phyloP scores from a whole-genome alignment of 257 asterid genomes.

The Capsicum chinense region DNA sequence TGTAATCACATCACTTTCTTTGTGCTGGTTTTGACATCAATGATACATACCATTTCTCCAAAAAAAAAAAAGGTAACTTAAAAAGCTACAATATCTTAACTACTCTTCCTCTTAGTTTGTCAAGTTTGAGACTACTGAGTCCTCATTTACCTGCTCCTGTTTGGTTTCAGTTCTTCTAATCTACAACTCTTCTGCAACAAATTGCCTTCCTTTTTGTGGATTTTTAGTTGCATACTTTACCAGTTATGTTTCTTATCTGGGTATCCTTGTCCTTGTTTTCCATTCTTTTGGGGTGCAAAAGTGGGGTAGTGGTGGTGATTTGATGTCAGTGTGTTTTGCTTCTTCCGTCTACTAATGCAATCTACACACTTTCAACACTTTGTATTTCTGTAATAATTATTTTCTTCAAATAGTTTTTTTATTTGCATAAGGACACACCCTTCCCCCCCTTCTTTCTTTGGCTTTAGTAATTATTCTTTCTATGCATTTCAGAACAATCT shows the following conservation, averaged over 20 bases:
- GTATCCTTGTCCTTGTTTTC: background rate
- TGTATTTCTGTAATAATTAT: background rate
- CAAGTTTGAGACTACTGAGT: background rate
- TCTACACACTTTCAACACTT: background rate
- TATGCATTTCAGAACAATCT: conserved; percentile 82
- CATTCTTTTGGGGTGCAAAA: background rate
- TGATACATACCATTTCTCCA: background rate
- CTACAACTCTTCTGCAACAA: background rate
- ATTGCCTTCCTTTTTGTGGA: background rate
- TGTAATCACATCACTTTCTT: background rate
- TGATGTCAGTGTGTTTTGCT: background rate
- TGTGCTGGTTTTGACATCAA: background rate
- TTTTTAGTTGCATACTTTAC: background rate
- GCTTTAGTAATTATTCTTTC: conserved; percentile 35
- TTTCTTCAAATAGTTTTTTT: conserved; percentile 4
- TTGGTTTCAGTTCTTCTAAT: background rate
- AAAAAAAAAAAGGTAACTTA: background rate
- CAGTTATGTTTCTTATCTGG: background rate
- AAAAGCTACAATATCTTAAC: background rate
- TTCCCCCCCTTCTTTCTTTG: background rate
- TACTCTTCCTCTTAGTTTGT: background rate
- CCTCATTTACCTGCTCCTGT: background rate
- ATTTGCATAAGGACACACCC: background rate
- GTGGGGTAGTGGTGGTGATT: background rate
- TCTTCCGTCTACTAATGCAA: background rate